These are phyloP conservation scores for Furcasterigmium sp. DNA, from an alignment of 2,329 filamentous ascomycete genomes.

Conservation along the genomic window DNA sequence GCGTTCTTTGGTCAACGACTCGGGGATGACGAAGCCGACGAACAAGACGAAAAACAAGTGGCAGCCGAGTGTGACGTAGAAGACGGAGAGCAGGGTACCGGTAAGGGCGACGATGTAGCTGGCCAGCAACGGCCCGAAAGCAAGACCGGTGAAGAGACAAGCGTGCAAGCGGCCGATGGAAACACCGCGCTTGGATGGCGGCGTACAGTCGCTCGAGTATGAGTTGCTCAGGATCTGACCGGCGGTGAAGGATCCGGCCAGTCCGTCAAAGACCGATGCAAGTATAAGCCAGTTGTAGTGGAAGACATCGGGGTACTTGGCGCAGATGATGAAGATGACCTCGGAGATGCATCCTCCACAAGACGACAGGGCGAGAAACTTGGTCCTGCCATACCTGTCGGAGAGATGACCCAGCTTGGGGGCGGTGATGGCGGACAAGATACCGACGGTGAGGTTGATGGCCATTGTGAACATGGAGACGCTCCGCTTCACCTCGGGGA, in stretches of 20 bases:
- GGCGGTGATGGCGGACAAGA: conserved; percentile 73
- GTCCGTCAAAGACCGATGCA: conserved; percentile 72
- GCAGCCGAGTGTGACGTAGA: conserved; percentile 72
- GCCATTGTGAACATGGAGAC: conserved; percentile 76
- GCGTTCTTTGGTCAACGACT: conserved; percentile 72
- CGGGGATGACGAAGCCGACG: conserved; percentile 68
- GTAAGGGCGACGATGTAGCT: conserved; percentile 75
- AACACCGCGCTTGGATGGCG: conserved; percentile 72
- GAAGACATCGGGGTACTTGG: conserved; percentile 65
- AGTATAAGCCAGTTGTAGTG: conserved; percentile 76
- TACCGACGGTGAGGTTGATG: conserved; percentile 67
- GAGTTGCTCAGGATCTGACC: conserved; percentile 73
- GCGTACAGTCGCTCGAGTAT: conserved; percentile 84
- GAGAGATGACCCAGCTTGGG: conserved; percentile 82
- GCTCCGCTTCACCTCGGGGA: conserved; percentile 69
- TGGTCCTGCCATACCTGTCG: conserved; percentile 78
- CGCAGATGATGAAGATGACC: conserved; percentile 71
- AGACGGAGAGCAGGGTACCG: conserved; percentile 71
- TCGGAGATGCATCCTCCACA: conserved; percentile 72
- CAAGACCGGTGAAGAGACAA: conserved; percentile 83
- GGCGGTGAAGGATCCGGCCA: conserved; percentile 84
- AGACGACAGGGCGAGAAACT: conserved; percentile 67
- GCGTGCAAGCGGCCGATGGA: conserved; percentile 88
- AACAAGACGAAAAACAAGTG: conserved; percentile 71
- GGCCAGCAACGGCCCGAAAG: conserved; percentile 76